Conservation (phyloP, 2,329 filamentous ascomycete genomes). For the Thelonectria blattea region DNA sequence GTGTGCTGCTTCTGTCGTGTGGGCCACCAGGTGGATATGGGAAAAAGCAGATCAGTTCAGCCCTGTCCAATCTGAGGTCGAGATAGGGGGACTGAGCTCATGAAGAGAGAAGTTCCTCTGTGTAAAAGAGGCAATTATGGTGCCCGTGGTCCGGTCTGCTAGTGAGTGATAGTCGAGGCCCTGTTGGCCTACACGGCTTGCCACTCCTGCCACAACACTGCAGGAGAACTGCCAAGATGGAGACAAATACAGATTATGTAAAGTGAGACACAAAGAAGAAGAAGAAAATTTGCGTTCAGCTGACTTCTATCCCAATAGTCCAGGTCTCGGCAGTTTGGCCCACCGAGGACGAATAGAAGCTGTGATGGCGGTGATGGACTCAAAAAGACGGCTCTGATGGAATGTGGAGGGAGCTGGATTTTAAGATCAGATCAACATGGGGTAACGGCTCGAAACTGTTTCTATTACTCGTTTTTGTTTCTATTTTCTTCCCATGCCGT, state of each 20-base stretch:
- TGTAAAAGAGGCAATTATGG: background rate
- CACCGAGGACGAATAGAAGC: background rate
- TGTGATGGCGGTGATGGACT: background rate
- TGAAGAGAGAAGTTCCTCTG: background rate
- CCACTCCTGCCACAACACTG: background rate
- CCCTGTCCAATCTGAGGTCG: background rate
- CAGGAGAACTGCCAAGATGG: background rate
- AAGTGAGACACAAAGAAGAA: background rate
- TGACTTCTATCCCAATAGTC: background rate
- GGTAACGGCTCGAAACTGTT: too few relatives aligned
- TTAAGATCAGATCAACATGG: slow-evolving; percentile 3
- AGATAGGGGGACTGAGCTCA: background rate
- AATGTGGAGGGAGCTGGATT: background rate
- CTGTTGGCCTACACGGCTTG: background rate
- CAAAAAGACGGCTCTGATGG: background rate
- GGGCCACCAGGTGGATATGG: slow-evolving; percentile 7
- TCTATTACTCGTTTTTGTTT: background rate
- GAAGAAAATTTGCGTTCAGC: slow-evolving; percentile 1
- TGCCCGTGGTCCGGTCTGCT: background rate
- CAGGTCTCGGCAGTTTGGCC: background rate
- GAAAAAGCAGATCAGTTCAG: slow-evolving; percentile 4
- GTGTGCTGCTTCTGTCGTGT: background rate
- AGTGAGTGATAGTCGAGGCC: background rate
- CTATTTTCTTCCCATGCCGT: background rate
- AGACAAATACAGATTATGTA: background rate